Conservation (phyloP, 305 asterid genomes). For the Andrographis paniculata region DNA sequence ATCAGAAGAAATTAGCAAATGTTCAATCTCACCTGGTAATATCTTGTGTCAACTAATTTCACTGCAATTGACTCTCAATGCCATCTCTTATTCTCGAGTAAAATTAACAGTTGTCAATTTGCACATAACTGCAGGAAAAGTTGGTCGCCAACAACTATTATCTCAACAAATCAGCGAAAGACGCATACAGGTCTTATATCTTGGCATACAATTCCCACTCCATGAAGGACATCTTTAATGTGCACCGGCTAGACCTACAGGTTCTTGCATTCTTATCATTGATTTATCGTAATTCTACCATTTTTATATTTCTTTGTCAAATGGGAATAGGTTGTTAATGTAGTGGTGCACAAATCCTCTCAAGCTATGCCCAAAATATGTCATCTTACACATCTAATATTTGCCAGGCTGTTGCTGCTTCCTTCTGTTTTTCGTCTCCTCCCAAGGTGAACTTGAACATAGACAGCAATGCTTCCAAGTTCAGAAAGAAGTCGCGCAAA, state of each 20-base stretch:
- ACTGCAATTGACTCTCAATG: conserved; percentile 2
- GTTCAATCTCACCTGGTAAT: conserved; percentile 81
- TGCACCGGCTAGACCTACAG: conserved; percentile 79
- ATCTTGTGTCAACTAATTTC: conserved; percentile 7
- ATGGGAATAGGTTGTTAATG: too few species aligned
- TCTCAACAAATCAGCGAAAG: conserved; percentile 84
- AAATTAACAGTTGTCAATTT: conserved; percentile 8
- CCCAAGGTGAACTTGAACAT: neutral
- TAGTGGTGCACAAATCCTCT: neutral
- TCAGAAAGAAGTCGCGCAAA: neutral
- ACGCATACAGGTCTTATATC: conserved; percentile 81
- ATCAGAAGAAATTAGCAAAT: conserved; percentile 61
- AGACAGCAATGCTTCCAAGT: neutral
- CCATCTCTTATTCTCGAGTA: neutral
- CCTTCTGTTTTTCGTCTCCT: neutral
- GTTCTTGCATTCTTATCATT: conserved; percentile 28
- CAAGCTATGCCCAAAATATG: neutral
- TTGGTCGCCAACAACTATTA: conserved; percentile 63
- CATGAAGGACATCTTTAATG: conserved; percentile 86
- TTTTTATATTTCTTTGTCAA: too few species aligned
- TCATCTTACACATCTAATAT: neutral
- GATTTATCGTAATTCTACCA: too few species aligned
- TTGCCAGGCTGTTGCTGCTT: neutral
- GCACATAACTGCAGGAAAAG: conserved; percentile 50
- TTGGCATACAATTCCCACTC: conserved; percentile 88